Percentiles rank a stretch among this genome's conserved stretches.
Conservation (phyloP, 345 rosid genomes). For the Eucalyptus pauciflora region DNA sequence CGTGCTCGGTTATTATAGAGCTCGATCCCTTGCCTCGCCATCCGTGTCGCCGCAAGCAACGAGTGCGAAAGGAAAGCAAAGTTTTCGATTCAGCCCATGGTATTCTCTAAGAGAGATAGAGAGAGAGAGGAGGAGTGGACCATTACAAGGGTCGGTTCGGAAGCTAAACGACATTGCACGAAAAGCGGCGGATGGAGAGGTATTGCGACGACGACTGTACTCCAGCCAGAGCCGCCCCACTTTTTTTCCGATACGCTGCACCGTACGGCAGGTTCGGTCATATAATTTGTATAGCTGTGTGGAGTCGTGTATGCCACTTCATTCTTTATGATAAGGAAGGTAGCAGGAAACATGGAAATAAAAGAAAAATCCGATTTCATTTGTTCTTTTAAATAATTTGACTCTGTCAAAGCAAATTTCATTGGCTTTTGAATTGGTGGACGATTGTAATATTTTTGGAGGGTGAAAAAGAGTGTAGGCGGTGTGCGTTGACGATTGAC, state of each 20-base stretch:
- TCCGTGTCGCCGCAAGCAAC: background rate
- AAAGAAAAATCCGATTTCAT: background rate
- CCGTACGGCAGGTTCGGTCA: background rate
- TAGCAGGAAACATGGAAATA: background rate
- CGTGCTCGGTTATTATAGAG: background rate
- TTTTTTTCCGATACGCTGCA: background rate
- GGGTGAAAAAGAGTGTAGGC: background rate
- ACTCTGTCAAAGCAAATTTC: background rate
- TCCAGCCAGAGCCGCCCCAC: background rate
- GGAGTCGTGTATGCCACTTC: accelerated
- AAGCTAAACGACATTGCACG: background rate
- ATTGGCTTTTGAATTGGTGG: background rate
- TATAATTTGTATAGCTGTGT: background rate
- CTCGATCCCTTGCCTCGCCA: background rate
- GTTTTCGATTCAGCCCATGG: background rate
- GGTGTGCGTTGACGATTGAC: background rate
- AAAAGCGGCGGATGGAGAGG: background rate
- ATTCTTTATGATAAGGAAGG: background rate
- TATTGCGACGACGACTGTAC: background rate
- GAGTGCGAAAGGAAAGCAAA: background rate
- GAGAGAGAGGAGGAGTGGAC: background rate
- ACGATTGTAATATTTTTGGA: background rate
- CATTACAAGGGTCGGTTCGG: background rate
- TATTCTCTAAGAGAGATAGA: background rate
- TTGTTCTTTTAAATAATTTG: background rate